Percentiles rank a stretch among this genome's conserved stretches.
Evolutionary conservation across 192 early-diverging fungal species (phyloP).

Genomic region (Coemansia pectinata): DNA sequence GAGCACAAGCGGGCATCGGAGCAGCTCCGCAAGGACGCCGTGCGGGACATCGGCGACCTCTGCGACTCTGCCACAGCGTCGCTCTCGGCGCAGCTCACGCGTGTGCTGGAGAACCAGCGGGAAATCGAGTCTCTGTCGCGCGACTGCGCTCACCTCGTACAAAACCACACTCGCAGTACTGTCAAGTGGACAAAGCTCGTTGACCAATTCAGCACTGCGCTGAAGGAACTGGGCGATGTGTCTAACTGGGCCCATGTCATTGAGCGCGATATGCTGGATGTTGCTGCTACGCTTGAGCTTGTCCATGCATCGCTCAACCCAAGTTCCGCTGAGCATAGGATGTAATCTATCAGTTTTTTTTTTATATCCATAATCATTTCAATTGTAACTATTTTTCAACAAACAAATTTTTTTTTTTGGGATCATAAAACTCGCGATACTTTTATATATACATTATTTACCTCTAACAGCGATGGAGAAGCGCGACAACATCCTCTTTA

Average conservation of each 20-base stretch:
- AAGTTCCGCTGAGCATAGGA: not conserved
- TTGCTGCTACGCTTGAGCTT: slow-evolving; percentile 66
- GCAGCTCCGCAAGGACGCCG: slow-evolving; percentile 36
- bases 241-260: slow-evolving; percentile 84
- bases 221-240: slow-evolving; percentile 90
- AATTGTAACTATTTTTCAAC: not conserved
- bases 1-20: slow-evolving; percentile 39
- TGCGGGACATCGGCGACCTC: slow-evolving; percentile 38
- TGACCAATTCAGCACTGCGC: slow-evolving; percentile 69
- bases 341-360: not conserved
- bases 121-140: slow-evolving; percentile 44
- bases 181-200: slow-evolving; percentile 79
- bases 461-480: slow-evolving; percentile 45
- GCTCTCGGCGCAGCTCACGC: slow-evolving; percentile 24
- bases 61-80: slow-evolving; percentile 47
- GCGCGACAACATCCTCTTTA: slow-evolving; percentile 82
- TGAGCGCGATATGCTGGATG: slow-evolving; percentile 78
- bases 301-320: slow-evolving; percentile 49
- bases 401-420: not conserved
- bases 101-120: slow-evolving; percentile 41
- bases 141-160: slow-evolving; percentile 42
- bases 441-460: not conserved
- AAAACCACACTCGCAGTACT: slow-evolving; percentile 53
- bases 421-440: not conserved
- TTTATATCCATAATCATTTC: not conserved